These are phyloP conservation scores for Picochlorum sp. DNA, from an alignment of 139 green algal species.

Conservation along the genomic window DNA sequence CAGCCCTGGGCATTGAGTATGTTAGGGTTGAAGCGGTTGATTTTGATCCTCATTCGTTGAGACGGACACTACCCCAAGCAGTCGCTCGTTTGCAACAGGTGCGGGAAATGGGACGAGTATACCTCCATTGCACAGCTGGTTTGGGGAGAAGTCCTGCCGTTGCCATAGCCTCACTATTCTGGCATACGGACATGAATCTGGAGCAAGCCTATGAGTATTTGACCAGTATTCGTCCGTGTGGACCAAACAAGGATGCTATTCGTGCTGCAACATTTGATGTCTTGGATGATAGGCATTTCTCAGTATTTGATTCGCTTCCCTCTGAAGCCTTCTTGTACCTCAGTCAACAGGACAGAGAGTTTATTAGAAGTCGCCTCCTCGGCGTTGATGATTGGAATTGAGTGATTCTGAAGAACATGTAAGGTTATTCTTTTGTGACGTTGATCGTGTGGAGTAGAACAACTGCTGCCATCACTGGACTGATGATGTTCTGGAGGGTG, in stretches of 20 bases:
- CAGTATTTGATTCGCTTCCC: slow-evolving; percentile 27
- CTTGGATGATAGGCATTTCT: slow-evolving; percentile 26
- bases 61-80: slow-evolving; percentile 47
- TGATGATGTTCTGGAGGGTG: not conserved
- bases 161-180: slow-evolving; percentile 64
- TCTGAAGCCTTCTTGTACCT: slow-evolving; percentile 28
- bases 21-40: slow-evolving; percentile 51
- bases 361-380: slow-evolving; percentile 14
- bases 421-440: no score
- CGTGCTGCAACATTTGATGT: slow-evolving; percentile 59
- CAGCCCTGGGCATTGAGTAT: slow-evolving; percentile 39
- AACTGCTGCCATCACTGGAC: no score
- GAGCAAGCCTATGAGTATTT: slow-evolving; percentile 61
- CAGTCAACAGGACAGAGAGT: slow-evolving; percentile 10
- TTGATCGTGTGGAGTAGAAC: no score
- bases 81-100: slow-evolving; percentile 29
- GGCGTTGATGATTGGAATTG: not conserved
- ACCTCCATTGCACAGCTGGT: slow-evolving; percentile 21
- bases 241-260: slow-evolving; percentile 69
- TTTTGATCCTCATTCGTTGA: slow-evolving; percentile 65
- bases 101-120: slow-evolving; percentile 12
- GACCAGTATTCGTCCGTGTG: slow-evolving; percentile 69
- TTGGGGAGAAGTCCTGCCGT: slow-evolving; percentile 43
- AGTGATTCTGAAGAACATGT: not conserved
- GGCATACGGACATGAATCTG: slow-evolving; percentile 43